Evolutionary conservation across 2,329 filamentous ascomycete genomes (phyloP), one percentile per base, ranked within the genome.

Genomic region (Ceratocystis alfenasii): DNA sequence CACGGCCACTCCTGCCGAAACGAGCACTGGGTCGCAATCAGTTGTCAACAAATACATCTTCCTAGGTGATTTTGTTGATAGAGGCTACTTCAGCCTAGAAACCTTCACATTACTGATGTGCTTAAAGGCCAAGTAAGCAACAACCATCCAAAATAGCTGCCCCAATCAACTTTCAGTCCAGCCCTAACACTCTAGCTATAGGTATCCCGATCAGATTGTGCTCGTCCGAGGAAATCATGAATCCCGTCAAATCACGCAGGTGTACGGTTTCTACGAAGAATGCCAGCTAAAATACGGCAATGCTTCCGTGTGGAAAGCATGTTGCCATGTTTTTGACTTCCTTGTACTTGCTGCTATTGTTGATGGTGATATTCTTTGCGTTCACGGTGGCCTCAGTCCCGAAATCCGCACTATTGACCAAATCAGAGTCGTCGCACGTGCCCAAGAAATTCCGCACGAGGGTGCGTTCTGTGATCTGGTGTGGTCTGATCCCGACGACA

Each of bases 271-370:
- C 77, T 99, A 99, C 76, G 96, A 95, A 68, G 94, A 99, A 75
- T 99, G 94, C 76, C 91, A 91, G 66, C 88, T 94, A 72, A 99
- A 99, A 77, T 99, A 99, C 75, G 94, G 94, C 73, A 97, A 96
- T 73, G 91, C 94, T 12, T 96, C 95, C 62, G 94, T 99, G n/a
- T 99, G 94, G 94, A 95, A 99, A 76, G 94, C 96, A 67, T 99
- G 96, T 76, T 99, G 94, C 69, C 94, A 99, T 75, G 96, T 99
- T 78, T 99, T 99, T 75, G 94, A 99, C 76, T 99, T 96, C 76
- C 84, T 99, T 36, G 96, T 95, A 1, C 82, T 99, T 25, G 94
- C 90, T 66, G 95, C 96, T 69, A 95, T 99, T 70, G 96, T 99
- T 72, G 95, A 99, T 73, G 89, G 96, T 72, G 91, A 96, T 74